Percentiles rank a stretch among this genome's conserved stretches.
These are phyloP conservation scores for Chrysoporthe deuterocubensis DNA, from an alignment of 2,329 filamentous ascomycete species.

Conservation along the genomic window DNA sequence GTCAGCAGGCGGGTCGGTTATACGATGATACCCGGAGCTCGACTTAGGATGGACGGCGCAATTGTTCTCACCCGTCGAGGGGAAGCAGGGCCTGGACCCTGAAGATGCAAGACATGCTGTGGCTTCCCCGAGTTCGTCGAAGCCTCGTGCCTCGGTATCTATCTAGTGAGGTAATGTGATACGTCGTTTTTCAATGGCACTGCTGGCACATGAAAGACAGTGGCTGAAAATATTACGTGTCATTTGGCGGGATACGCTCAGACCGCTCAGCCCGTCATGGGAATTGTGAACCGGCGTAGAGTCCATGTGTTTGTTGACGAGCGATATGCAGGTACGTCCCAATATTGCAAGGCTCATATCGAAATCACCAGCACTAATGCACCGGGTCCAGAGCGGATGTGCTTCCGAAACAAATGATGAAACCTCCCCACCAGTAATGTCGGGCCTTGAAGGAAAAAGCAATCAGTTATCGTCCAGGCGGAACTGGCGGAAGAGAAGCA, in stretches of 20 bases:
- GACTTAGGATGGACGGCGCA: too few species aligned
- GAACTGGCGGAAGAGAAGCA: conserved; percentile 1
- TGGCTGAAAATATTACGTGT: neutral
- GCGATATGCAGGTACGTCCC: conserved; percentile 6
- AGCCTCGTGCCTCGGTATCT: too few species aligned
- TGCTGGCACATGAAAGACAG: neutral
- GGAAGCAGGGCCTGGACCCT: too few species aligned
- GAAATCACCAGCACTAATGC: conserved; percentile 8
- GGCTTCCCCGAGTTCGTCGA: too few species aligned
- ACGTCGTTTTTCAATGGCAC: neutral
- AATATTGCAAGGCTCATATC: conserved; percentile 3
- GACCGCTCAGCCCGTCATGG: neutral
- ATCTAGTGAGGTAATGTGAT: neutral
- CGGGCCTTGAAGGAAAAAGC: conserved; percentile 3
- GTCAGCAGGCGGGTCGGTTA: too few species aligned
- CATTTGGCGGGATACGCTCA: neutral
- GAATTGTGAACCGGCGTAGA: neutral
- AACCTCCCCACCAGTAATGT: conserved; percentile 6
- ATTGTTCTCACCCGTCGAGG: too few species aligned
- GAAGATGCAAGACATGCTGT: too few species aligned
- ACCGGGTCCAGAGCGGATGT: neutral
- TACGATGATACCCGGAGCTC: too few species aligned
- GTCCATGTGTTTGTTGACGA: neutral
- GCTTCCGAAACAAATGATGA: conserved; percentile 6
- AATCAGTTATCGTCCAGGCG: neutral